Base-by-base conservation (phyloP, 2,329 filamentous ascomycete genomes). In the Tothia fuscella region DNA sequence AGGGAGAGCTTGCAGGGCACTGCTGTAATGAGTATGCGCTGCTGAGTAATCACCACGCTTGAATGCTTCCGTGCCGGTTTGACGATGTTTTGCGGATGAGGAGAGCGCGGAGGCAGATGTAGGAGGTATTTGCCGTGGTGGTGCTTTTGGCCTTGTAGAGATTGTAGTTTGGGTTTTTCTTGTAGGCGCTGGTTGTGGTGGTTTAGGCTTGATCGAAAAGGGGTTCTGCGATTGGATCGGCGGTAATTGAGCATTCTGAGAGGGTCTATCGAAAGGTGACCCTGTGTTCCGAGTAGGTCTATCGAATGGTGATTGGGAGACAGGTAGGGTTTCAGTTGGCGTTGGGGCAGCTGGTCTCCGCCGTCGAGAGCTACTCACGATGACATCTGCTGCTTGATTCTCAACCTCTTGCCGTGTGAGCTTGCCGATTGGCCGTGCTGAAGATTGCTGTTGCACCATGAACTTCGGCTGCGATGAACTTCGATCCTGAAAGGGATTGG, bases 1-100 rank as follows among this genome's bases (percentile, higher is more conserved):
- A 1, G 91, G 91, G 24, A 98, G 68, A 28, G 77, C 74, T 1
- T 72, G 66, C 3, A 98, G 67, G 1, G 91, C 86, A 22, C 75
- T 73, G 0, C 82, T 78, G 59, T 96, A 98, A 1, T 82, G 80
- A 16, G 77, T 70, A 53, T 95, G 86, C 0, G 91, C 91, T 7
- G 82, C 74, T 14, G 84, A 81, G 59, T 86, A 98, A 59, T 98
- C 91, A 25, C 91, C 91, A 26, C 85, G 78, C 62, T 95, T 96
- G 65, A 94, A 96, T 49, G 93, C 83, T 41, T 82, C 80, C 7
- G 87, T 85, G 14, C 89, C 91, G 48, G 80, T 78, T 36, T 80
- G 71, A 12, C 91, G 82, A 52, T 91, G 76, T 35, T 76, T 72
- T n/a, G 81, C 80, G 7, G 86, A 94, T 3, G 76, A 76, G 48